Evolutionary conservation across 345 rosid genomes (phyloP), one percentile per base, ranked within the genome.

Genomic region (Erodium maritimum): DNA sequence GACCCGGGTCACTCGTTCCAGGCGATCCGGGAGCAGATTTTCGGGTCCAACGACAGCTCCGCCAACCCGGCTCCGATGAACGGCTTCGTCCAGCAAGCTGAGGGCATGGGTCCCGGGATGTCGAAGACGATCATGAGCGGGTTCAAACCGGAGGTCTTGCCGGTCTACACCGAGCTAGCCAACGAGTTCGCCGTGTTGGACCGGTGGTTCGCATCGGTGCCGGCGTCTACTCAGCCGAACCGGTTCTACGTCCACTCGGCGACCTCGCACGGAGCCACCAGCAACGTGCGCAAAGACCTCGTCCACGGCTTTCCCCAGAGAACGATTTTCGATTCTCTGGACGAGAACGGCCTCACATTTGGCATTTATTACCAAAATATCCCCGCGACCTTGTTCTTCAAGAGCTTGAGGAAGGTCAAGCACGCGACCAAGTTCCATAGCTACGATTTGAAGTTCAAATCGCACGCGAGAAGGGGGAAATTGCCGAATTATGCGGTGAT

Each of bases 1-100:
- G 99, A 94, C 80, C 99, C 99, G 19, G 99, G 99, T 7, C 99
- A 94, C 70, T 94, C 99, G 0, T 85, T 87, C 53, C 99, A 94
- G 62, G 99, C 97, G 42, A 94, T 94, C 68, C 79, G 95, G 48
- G 91, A 87, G 61, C 99, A 94, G 73, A 87, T 94, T 17, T 94
- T 94, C 76, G 99, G 99, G 70, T 90, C 95, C 0, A 61, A 72
- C 53, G 79, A 81, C 17, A 73, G 65, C 45, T 70, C 62, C 2
- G 67, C 79, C 1, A 66, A 80, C 17, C 88, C 80, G 57, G 82
- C 80, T 11, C 80, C 80, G 52, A 90, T 94, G 97, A 87, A 82
- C 71, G 97, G 99, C 21, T 94, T 94, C 67, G 99, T 64, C 0
- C 99, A 90, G 71, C 84, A 90, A 65, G 87, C 99, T 11, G 80